A percentile compares a stretch with the other conserved stretches of the same genome.
Evolutionary conservation across 371 early-diverging fungal species (phyloP).

Genomic region (Mortierella sp.): DNA sequence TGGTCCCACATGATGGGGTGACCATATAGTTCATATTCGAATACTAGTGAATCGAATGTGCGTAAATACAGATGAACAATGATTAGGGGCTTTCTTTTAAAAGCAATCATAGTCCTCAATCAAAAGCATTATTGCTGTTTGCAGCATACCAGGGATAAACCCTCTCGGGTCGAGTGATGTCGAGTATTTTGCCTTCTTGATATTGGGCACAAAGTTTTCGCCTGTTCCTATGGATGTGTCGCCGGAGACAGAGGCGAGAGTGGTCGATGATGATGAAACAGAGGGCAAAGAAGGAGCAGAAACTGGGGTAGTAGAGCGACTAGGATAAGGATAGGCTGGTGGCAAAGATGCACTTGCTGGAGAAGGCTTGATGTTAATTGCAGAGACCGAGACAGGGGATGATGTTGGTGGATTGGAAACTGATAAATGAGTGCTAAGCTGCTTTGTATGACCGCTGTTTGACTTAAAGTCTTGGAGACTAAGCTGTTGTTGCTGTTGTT

Average conservation of each 20-base stretch:
- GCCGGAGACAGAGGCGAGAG: conserved; percentile 24
- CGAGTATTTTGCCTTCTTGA: conserved; percentile 69
- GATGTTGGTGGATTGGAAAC: conserved; percentile 26
- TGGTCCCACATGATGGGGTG: conserved; percentile 83
- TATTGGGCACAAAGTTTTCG: conserved; percentile 56
- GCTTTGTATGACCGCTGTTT: conserved; percentile 18
- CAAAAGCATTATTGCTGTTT: not conserved
- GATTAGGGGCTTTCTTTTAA: not conserved
- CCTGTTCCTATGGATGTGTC: conserved; percentile 32
- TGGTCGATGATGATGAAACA: conserved; percentile 28
- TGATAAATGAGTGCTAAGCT: conserved; percentile 12
- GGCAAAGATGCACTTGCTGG: conserved; percentile 35
- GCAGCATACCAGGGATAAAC: conserved; percentile 71
- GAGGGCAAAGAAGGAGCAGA: conserved; percentile 39
- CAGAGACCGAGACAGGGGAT: conserved; percentile 21
- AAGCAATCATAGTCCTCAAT: not conserved
- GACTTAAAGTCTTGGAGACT: conserved; percentile 25
- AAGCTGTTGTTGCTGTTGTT: conserved; percentile 24
- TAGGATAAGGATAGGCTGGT: conserved; percentile 46
- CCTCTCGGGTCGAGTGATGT: conserved; percentile 76
- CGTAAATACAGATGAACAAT: not conserved
- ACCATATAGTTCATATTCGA: conserved; percentile 71
- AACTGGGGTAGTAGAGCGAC: conserved; percentile 19
- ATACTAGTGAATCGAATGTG: conserved; percentile 58
- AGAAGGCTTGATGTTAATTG: conserved; percentile 25